Base-by-base conservation (phyloP, 441 rosid genomes). In the Pelargonium australe region DNA sequence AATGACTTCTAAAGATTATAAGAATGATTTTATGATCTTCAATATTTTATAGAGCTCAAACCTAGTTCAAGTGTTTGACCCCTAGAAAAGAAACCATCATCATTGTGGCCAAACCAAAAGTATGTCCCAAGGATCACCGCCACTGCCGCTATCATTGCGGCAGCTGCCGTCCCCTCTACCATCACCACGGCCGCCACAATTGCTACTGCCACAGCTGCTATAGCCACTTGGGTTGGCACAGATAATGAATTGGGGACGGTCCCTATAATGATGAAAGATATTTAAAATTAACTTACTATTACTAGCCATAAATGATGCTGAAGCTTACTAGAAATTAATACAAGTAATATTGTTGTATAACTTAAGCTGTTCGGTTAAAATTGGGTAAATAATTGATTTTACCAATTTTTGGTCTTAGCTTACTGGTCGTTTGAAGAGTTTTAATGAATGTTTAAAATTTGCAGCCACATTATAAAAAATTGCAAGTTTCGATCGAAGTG, bases 81-180 rank as follows among this genome's bases (percentile, higher is more conserved):
- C 85, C 79, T 80, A 78, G 85, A 76, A 84, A 88, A 83, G 81
- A 85, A 85, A 84, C 87, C 86, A 80, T 77, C 86, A 80, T 77
- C 90, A 85, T 73, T 73, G 85, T 76, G 75, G 83, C 88, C 83
- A 89, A 80, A 87, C 96, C 90, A 87, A 91, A 89, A 88, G 81
- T 40, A 85, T 68, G 91, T 78, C 80, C 94, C 96, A 74, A 89
- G 73, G 81, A 87, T 88, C 84, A 86, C 80, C 85, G 86, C 76
- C 79, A 82, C 79, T 76, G 82, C 82, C 70, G 85, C 86, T 86
- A 85, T 86, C 73, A 80, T 73, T 76, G 90, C 81, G 72, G 87
- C 85, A 81, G 81, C 81, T 78, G 83, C 83, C 25, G 75, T 79
- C 79, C 87, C 83, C 73, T 81, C 82, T 85, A 85, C 86, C 90